These are phyloP conservation scores for Cicer chorassanicum DNA, from an alignment of 306 rosid species.

Conservation along the genomic window DNA sequence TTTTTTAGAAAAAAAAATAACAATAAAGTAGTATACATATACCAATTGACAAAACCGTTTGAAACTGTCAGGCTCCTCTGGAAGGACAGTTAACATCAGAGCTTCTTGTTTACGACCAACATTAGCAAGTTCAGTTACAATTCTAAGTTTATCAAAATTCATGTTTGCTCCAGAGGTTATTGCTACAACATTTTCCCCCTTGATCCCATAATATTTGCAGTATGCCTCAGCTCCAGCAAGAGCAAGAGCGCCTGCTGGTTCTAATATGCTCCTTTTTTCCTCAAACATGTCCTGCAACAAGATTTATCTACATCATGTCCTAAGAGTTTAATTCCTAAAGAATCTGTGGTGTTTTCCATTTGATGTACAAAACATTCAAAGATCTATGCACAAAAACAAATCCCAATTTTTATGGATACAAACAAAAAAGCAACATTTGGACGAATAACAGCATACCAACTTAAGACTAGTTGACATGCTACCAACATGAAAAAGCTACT, in stretches of 20 bases:
- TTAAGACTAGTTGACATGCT: no score
- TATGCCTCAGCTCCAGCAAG: conserved; percentile 99
- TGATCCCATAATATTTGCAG: conserved; percentile 87
- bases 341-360: conserved; percentile 19
- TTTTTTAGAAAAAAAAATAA: conserved; percentile 15
- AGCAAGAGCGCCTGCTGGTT: conserved; percentile 98
- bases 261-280: conserved; percentile 92
- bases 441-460: conserved; percentile 17
- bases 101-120: conserved; percentile 97
- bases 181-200: conserved; percentile 82
- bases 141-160: conserved; percentile 90
- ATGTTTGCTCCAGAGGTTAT: conserved; percentile 97
- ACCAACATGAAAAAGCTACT: no score
- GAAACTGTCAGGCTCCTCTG: conserved; percentile 91
- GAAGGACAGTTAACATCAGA: conserved; percentile 74
- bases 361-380: conserved; percentile 19
- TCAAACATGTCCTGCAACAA: conserved; percentile 91
- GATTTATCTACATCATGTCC: conserved; percentile 33
- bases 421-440: conserved; percentile 2
- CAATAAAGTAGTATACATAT: conserved; percentile 38
- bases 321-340: conserved; percentile 4
- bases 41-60: conserved; percentile 84
- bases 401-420: background rate
- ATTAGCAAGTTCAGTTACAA: conserved; percentile 92
- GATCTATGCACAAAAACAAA: conserved; percentile 2